Evolutionary conservation across 1,139 yeast genomes (phyloP), one percentile per base, ranked within the genome.

Genomic region (Protomyces lactucae-debilis): DNA sequence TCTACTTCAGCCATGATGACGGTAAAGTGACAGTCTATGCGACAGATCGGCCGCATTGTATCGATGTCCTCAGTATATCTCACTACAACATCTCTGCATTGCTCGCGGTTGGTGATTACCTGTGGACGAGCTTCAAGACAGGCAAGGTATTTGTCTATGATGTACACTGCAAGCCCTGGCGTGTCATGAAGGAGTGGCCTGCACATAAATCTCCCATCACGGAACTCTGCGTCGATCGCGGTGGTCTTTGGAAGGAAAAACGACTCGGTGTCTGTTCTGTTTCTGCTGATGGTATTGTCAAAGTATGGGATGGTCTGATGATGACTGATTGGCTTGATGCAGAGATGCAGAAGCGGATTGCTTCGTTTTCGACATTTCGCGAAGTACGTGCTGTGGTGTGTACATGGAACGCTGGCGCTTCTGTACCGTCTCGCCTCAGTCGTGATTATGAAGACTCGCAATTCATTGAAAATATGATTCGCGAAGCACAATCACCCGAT

Each of bases 401-500:
- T 37, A 76, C 80, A 2, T 78, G 81, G 81, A 78, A 78, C 64
- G 76, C 78, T 4, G 81, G 80, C 5, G 79, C 80, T 1, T 71
- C 77, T 1, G 71, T 72, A 35, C 80, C 81, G 0, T 61, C 70
- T 0, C 75, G 73, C 43, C 66, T 77, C 54, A 73, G 69, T 18
- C 67, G 70, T 6, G 64, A 69, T 55, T 61, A 66, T 21, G 64
- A 63, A 5, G 69, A 70, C 23, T 64, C 71, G 35, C 69, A 69
- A 18, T 69, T 68, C 51, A 56, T 64, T 55, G 66, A 60, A 28
- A 55, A 53, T 32, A 57, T 66, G 37, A 43, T 70, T 18, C 55
- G 65, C 6, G 67, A 67, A 1, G 70, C 69, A 3, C 61, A 67
- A 6, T 65, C 67, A n/a, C 87, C 91, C 0, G 97, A 93, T 69